Evolutionary conservation across 164 flowering plant species (phyloP).

Genomic region (Protea cynaroides): DNA sequence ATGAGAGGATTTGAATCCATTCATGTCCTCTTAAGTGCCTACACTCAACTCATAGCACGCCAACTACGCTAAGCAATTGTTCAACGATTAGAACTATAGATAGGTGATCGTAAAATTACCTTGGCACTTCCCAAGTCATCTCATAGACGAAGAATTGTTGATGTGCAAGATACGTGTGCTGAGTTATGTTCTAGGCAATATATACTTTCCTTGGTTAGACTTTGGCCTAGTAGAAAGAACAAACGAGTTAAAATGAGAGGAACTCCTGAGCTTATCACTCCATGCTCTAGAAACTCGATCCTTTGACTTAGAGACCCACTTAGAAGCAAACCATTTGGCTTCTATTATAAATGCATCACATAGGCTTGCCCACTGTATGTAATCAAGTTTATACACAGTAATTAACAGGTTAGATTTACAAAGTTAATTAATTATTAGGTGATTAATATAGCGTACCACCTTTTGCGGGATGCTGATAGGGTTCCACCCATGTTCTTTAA

Average conservation of each 20-base stretch:
- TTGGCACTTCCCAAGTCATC: constrained; percentile 59
- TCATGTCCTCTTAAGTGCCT: too few species aligned
- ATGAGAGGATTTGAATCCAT: too few species aligned
- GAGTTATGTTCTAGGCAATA: constrained; percentile 18
- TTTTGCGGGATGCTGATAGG: too few species aligned
- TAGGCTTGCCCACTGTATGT: constrained; percentile 41
- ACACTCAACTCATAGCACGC: too few species aligned
- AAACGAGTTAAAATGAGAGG: constrained; percentile 33
- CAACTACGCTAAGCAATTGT: too few species aligned
- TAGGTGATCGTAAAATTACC: too few species aligned
- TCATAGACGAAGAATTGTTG: constrained; percentile 51
- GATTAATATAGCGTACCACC: too few species aligned
- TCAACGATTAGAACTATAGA: too few species aligned
- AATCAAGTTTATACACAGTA: not conserved
- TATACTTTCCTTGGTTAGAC: constrained; percentile 15
- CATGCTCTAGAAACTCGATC: constrained; percentile 34
- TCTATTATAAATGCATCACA: constrained; percentile 50
- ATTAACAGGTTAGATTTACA: too few species aligned
- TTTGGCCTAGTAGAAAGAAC: constrained; percentile 46
- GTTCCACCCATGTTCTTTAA: too few species aligned
- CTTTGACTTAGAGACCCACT: constrained; percentile 24
- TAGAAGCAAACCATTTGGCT: constrained; percentile 43
- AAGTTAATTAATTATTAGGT: too few species aligned
- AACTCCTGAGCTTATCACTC: constrained; percentile 37
- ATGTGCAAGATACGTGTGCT: constrained; percentile 21